Base-by-base conservation (phyloP, 768 basidiomycete species). In the Gymnopilus dilepis region DNA sequence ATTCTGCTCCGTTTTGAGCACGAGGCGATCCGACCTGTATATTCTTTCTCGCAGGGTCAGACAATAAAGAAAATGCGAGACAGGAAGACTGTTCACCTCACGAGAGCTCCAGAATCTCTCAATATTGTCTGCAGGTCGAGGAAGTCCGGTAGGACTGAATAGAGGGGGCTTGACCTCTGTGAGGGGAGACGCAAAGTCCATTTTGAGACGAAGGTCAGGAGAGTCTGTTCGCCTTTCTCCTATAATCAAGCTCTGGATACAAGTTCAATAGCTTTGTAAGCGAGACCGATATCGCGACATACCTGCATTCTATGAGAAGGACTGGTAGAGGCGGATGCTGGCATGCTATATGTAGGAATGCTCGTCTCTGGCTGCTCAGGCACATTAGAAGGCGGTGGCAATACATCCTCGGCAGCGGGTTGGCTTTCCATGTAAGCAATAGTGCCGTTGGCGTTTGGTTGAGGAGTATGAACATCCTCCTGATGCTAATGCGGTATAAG, bases 51-150 rank as follows among this genome's bases (percentile, higher is more conserved):
- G 9, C 22, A 17, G 33, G 12, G 58, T 30, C 19, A 30, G 40
- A 40, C 43, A 22, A 50, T n/a, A 26, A 31, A 21, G 2, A 30
- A 8, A 13, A 13, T 3, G 28, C 21, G 11, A 54, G 6, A 38
- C 0, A 22, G 19, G 2, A 38, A 37, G 48, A 31, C 3, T 22
- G 34, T 65, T 19, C 64, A 78, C 77, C 66, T 78, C 70, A 37
- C 67, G 67, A 11, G 74, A 73, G 15, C 60, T 69, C 77, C 77
- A 79, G 22, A 74, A 48, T 38, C 72, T 64, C 31, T 77, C 74
- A 3, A 73, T 67, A n/a, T 67, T 64, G 26, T 64, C 62, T 33
- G 73, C 74, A 21, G 78, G 78, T n/a, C 67, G 71, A 4, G 76
- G 74, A 9, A 78, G 71, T 13, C 61, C 59, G 4, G 68, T 65